Evolutionary conservation across 805 yeast species (phyloP), one percentile per base, ranked within the genome.

Genomic region (Pichia pseudocactophila): DNA sequence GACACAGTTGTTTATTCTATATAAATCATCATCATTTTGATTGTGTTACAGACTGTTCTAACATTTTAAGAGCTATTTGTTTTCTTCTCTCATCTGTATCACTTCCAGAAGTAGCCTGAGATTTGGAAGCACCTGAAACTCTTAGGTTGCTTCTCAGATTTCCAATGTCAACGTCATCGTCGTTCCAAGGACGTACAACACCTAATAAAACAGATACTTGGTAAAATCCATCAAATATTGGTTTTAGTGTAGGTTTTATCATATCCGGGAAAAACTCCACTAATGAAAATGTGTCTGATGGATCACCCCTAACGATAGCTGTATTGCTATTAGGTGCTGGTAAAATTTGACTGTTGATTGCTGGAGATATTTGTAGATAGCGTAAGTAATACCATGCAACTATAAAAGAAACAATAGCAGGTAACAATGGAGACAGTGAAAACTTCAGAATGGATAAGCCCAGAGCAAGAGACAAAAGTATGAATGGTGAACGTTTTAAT

Each of bases 251-350:
- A 3, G 76, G 73, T 42, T 76, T 75, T 2, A 73, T 30, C 1
- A 73, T 57, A 37, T 70, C 76, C 1, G 97, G 97, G 76, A 89
- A 89, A 58, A 89, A 86, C 52, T 82, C 81, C 27, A 80, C 79
- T 48, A 89, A 70, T 42, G 84, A 78, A 66, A 89, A 89, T 1
- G 90, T 82, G 51, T 89, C 96, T 0, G 92, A 80, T 0, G 96
- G 95, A 59, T 88, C 96, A 31, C 97, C 96, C 22, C 73, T 61
- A 10, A 79, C 63, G 19, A 69, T 57, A 28, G 51, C 40, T 56
- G 50, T 26, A 30, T 53, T 37, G 57, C 50, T 34, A 57, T 18
- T 48, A 39, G 58, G 35, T 76, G 79, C 34, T 30, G 59, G 64
- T 35, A 62, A 50, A 17, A 60, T 44, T 22, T 56, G 59, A 13